These are phyloP conservation scores for Mucor circinelloides DNA, from an alignment of 371 early-diverging fungal genomes.

Conservation along the genomic window DNA sequence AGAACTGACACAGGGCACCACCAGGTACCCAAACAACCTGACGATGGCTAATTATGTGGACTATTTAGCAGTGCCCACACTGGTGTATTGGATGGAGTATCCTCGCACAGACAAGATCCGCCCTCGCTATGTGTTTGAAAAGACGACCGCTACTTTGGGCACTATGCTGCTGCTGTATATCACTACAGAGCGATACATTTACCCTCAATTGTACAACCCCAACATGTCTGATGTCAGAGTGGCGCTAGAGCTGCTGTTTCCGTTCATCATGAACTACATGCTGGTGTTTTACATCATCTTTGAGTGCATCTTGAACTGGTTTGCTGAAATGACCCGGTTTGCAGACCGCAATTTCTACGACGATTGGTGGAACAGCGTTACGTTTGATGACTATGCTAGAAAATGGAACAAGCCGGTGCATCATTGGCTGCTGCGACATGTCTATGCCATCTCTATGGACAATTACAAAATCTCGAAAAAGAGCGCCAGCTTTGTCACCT, in stretches of 20 bases:
- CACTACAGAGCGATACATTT: slow-evolving; percentile 81
- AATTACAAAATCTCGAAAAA: slow-evolving; percentile 70
- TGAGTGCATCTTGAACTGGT: slow-evolving; percentile 90
- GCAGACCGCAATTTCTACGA: slow-evolving; percentile 96
- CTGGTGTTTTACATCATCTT: slow-evolving; percentile 92
- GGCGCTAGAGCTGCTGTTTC: slow-evolving; percentile 73
- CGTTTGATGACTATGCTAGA: slow-evolving; percentile 91
- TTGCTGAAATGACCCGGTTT: slow-evolving; percentile 93
- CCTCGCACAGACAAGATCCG: slow-evolving; percentile 86
- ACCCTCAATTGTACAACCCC: slow-evolving; percentile 72
- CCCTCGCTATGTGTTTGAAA: slow-evolving; percentile 81
- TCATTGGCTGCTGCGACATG: slow-evolving; percentile 89
- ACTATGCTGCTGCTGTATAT: slow-evolving; percentile 78
- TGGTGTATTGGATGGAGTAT: slow-evolving; percentile 91
- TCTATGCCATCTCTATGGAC: slow-evolving; percentile 79
- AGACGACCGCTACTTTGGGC: slow-evolving; percentile 73
- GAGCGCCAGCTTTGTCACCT: slow-evolving; percentile 77
- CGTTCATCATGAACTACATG: slow-evolving; percentile 86
- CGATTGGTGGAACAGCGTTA: slow-evolving; percentile 95
- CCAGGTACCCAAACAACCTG: slow-evolving; percentile 77
- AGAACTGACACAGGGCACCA: slow-evolving; percentile 56
- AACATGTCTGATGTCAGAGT: slow-evolving; percentile 47
- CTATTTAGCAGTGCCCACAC: slow-evolving; percentile 84
- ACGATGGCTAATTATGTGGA: slow-evolving; percentile 80
- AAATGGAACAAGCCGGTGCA: slow-evolving; percentile 98